Conservation (phyloP, 2,329 filamentous ascomycete genomes). For the Sarocladium brachiariae region DNA sequence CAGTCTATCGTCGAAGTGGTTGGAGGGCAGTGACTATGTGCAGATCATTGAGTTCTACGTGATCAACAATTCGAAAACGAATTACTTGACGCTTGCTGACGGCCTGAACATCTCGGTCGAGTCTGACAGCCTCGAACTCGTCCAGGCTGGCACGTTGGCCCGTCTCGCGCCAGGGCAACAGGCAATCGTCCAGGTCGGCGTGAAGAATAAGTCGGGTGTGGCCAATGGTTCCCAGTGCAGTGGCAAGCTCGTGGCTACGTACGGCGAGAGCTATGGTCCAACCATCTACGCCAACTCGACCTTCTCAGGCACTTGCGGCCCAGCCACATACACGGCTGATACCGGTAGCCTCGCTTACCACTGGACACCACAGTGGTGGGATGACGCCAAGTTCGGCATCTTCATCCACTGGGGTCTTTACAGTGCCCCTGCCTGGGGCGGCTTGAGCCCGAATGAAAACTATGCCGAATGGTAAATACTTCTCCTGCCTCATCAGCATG, state of each 20-base stretch:
- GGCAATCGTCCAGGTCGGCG: slow-evolving; percentile 10
- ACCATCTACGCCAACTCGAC: not conserved
- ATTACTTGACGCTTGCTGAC: slow-evolving; percentile 8
- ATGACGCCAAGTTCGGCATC: no score
- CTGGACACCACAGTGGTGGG: no score
- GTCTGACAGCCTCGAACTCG: slow-evolving; percentile 5
- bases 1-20: slow-evolving; percentile 3
- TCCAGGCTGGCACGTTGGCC: slow-evolving; percentile 8
- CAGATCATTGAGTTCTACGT: slow-evolving; percentile 11
- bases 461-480: no score
- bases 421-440: slow-evolving; percentile 36
- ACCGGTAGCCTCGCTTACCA: not conserved
- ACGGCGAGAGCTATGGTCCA: not conserved
- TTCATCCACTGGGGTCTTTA: slow-evolving; percentile 56
- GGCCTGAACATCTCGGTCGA: slow-evolving; percentile 7
- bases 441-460: no score
- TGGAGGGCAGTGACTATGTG: slow-evolving; percentile 3
- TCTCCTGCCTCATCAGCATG: no score
- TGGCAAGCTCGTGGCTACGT: slow-evolving; percentile 1
- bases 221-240: slow-evolving; percentile 2
- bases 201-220: slow-evolving; percentile 9
- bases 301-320: slow-evolving; percentile 8
- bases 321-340: not conserved
- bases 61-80: slow-evolving; percentile 5
- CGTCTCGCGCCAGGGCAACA: slow-evolving; percentile 9